A percentile compares a stretch with the other conserved stretches of the same genome.
phyloP scores from a whole-genome alignment of 148 eudicot genomes.

The Beta vulgaris region DNA sequence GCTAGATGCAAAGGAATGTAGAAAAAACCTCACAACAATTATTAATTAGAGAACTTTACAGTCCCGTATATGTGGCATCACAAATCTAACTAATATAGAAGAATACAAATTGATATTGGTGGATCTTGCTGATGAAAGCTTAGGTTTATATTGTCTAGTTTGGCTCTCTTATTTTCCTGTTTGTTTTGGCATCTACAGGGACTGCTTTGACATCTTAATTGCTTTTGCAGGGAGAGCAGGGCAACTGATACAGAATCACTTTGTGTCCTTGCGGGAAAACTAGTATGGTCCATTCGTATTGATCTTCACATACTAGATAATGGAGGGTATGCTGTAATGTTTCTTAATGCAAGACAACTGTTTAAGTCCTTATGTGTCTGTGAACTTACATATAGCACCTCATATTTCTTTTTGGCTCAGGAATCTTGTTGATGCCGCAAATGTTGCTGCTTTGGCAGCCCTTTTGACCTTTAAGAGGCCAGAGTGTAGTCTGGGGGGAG shows the following conservation, averaged over 20 bases:
- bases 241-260: slow-evolving; percentile 95
- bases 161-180: not conserved
- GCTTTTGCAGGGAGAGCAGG: slow-evolving; percentile 79
- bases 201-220: slow-evolving; percentile 16
- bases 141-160: not conserved
- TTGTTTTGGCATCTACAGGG: not conserved
- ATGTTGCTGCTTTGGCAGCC: slow-evolving; percentile 93
- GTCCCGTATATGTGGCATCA: too few relatives aligned
- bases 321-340: slow-evolving; percentile 60
- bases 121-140: not conserved
- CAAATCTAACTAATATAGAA: not conserved
- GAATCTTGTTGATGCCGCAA: slow-evolving; percentile 96
- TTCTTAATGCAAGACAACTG: not conserved
- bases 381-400: not conserved
- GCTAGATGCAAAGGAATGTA: too few relatives aligned
- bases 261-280: slow-evolving; percentile 81
- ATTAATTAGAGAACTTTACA: too few relatives aligned
- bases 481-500: slow-evolving; percentile 81
- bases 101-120: not conserved
- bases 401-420: slow-evolving; percentile 32
- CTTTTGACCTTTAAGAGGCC: slow-evolving; percentile 82
- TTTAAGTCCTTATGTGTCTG: not conserved
- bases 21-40: too few relatives aligned
- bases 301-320: slow-evolving; percentile 91
- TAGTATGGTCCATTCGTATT: slow-evolving; percentile 83